phyloP scores from a whole-genome alignment of 768 basidiomycete species.

The Gymnopilus junonius region DNA sequence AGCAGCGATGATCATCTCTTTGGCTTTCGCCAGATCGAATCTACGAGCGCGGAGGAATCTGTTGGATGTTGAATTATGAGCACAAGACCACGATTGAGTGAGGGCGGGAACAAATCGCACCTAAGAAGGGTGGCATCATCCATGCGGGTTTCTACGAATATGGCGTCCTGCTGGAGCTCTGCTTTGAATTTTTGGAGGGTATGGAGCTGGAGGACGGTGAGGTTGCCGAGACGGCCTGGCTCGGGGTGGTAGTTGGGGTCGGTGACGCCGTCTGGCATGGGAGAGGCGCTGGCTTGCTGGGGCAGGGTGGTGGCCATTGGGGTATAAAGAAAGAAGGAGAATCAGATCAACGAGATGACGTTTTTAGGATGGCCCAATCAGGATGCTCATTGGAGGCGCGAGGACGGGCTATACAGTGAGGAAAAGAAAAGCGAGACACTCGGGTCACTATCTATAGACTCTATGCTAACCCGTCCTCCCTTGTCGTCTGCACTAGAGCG shows the following conservation, averaged over 20 bases:
- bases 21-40: conserved; percentile 84
- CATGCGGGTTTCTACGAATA: conserved; percentile 67
- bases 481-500: no score
- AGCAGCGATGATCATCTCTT: conserved; percentile 78
- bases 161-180: conserved; percentile 64
- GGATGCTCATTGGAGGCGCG: no score
- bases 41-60: conserved; percentile 94
- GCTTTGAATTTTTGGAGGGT: conserved; percentile 72
- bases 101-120: conserved; percentile 36
- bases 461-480: no score
- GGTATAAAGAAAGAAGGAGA: not conserved
- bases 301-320: conserved; percentile 6
- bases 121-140: conserved; percentile 72
- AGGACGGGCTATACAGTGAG: no score
- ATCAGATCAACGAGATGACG: not conserved
- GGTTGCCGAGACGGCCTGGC: conserved; percentile 82
- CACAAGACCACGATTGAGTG: not conserved
- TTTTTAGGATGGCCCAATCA: not conserved
- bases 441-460: no score
- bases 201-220: conserved; percentile 64
- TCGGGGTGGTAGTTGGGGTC: conserved; percentile 68
- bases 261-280: conserved; percentile 61
- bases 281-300: conserved; percentile 52
- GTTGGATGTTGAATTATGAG: not conserved
- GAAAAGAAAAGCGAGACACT: no score